phyloP scores from a whole-genome alignment of 1,139 yeast genomes.

The Candida sanyaensis region DNA sequence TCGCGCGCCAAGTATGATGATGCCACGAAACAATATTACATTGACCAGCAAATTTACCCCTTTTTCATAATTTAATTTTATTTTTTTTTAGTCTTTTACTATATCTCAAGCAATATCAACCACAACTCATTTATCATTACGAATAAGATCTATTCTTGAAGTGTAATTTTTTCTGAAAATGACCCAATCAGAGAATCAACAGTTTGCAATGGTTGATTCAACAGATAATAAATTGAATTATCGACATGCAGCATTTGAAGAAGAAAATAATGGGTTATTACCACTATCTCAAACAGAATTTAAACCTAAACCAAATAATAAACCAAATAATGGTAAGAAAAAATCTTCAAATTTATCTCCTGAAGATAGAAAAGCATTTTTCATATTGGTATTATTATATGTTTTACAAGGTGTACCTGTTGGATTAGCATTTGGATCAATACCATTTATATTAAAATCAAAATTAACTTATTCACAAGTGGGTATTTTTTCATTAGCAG shows the following conservation, averaged over 20 bases:
- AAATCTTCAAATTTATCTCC: constrained; percentile 24
- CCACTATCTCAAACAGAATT: constrained; percentile 32
- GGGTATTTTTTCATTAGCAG: constrained; percentile 86
- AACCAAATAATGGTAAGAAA: constrained; percentile 3
- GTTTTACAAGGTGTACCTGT: constrained; percentile 93
- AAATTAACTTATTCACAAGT: constrained; percentile 85
- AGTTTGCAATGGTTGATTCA: constrained; percentile 10
- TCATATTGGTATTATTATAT: constrained; percentile 69
- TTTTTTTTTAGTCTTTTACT: no score
- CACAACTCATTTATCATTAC: no score
- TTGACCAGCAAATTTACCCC: no score
- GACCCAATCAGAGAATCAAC: background rate
- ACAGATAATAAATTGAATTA: constrained; percentile 19
- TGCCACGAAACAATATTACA: no score
- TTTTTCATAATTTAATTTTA: no score
- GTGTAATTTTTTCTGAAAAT: background rate
- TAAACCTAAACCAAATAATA: constrained; percentile 13
- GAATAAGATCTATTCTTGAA: background rate
- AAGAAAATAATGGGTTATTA: constrained; percentile 37
- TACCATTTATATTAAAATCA: constrained; percentile 88
- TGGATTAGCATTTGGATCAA: constrained; percentile 92
- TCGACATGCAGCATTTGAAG: constrained; percentile 27
- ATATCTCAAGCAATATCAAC: no score
- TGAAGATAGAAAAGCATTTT: constrained; percentile 69
- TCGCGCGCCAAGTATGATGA: no score